These are phyloP conservation scores for Phytophthora macrochlamydospora DNA, from an alignment of 352 stramenopile species.

Conservation along the genomic window DNA sequence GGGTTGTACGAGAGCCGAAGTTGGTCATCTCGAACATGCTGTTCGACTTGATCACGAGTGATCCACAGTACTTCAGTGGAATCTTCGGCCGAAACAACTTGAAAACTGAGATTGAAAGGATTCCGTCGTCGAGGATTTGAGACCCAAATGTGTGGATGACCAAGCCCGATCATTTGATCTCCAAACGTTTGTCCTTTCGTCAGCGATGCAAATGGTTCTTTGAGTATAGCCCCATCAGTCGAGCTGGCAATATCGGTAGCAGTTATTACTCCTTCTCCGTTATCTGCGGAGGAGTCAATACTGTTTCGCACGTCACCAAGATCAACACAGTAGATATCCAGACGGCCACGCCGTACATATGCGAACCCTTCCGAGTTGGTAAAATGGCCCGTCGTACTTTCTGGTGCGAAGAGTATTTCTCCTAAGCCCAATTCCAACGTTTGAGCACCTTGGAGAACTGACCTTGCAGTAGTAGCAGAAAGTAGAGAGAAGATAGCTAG, in stretches of 20 bases:
- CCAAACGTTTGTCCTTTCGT: constrained; percentile 52
- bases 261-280: background rate
- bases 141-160: constrained; percentile 34
- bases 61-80: constrained; percentile 59
- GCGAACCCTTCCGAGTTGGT: constrained; percentile 25
- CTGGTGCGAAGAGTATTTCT: constrained; percentile 24
- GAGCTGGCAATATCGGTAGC: too few relatives aligned
- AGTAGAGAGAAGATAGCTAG: constrained; percentile 48
- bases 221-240: background rate
- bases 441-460: constrained; percentile 35
- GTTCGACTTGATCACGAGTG: constrained; percentile 35
- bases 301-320: background rate
- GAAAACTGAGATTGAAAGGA: constrained; percentile 23
- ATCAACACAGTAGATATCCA: constrained; percentile 58
- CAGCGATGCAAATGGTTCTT: constrained; percentile 33
- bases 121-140: constrained; percentile 12
- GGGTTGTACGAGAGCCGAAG: constrained; percentile 46
- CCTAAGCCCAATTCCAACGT: constrained; percentile 21
- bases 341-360: constrained; percentile 41
- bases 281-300: background rate
- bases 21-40: constrained; percentile 46
- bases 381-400: constrained; percentile 3
- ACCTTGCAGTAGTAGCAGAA: constrained; percentile 30
- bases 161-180: constrained; percentile 60
- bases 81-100: constrained; percentile 42